Conservation (phyloP, 2,329 filamentous ascomycete species). For the Hypomyces perniciosus region DNA sequence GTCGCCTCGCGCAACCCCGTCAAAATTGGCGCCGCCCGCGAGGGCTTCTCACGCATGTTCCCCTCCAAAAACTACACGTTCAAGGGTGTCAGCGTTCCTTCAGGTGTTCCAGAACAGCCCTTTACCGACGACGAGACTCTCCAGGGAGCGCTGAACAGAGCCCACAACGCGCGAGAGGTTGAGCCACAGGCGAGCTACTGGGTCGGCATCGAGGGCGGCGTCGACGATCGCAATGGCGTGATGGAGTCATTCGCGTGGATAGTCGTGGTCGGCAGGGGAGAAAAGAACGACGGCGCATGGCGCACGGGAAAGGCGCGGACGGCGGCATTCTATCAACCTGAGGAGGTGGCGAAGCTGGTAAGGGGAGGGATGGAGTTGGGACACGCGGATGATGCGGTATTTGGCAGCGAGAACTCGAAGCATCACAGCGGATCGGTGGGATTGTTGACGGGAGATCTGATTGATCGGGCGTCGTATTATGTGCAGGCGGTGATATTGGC, state of each 20-base stretch:
- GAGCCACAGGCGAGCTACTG: conserved; percentile 32
- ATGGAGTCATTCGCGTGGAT: conserved; percentile 37
- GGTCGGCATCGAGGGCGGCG: conserved; percentile 37
- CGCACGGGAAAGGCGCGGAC: conserved; percentile 33
- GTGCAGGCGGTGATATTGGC: conserved; percentile 35
- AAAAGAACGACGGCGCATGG: conserved; percentile 20
- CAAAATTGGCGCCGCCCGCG: conserved; percentile 31
- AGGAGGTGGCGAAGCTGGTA: conserved; percentile 31
- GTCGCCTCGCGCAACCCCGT: conserved; percentile 36
- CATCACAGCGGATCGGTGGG: conserved; percentile 34
- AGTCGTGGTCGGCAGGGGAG: conserved; percentile 21
- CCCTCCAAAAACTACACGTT: conserved; percentile 22
- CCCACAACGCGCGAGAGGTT: conserved; percentile 24
- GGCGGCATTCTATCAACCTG: conserved; percentile 31
- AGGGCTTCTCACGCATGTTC: conserved; percentile 32
- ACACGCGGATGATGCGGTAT: conserved; percentile 33
- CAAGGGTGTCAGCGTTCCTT: conserved; percentile 27
- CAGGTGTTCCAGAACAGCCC: conserved; percentile 35
- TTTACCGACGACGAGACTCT: conserved; percentile 34
- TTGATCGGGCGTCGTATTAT: conserved; percentile 32
- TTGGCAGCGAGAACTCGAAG: conserved; percentile 33
- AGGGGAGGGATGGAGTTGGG: conserved; percentile 34
- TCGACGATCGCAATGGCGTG: conserved; percentile 23
- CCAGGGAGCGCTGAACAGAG: conserved; percentile 33
- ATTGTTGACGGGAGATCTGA: conserved; percentile 32